Percentiles rank a stretch among this genome's conserved stretches.
These are phyloP conservation scores for Zopfia rhizophila DNA, from an alignment of 2,329 filamentous ascomycete species.

Conservation along the genomic window DNA sequence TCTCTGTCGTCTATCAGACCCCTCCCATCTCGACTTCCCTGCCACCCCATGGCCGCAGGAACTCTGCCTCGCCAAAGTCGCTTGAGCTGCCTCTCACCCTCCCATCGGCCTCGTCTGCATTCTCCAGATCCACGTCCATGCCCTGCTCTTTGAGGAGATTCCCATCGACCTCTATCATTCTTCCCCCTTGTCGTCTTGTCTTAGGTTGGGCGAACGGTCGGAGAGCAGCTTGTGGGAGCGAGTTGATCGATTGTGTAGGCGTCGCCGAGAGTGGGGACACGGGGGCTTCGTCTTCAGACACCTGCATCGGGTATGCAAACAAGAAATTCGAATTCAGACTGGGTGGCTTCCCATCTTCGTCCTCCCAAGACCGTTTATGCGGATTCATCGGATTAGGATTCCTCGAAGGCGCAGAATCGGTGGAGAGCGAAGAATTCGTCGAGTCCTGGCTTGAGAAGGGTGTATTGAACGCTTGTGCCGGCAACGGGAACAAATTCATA, in stretches of 20 bases:
- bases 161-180: conserved; percentile 26
- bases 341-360: conserved; percentile 35
- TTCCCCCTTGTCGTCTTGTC: conserved; percentile 24
- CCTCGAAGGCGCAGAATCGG: conserved; percentile 32
- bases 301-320: conserved; percentile 32
- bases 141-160: conserved; percentile 29
- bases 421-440: conserved; percentile 38
- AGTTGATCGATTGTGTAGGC: conserved; percentile 30
- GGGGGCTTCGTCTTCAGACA: conserved; percentile 45
- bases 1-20: no score
- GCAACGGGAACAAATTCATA: conserved; percentile 42
- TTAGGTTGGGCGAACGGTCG: conserved; percentile 45
- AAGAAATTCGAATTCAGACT: conserved; percentile 39
- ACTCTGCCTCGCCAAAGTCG: conserved; percentile 77
- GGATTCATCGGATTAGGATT: conserved; percentile 38
- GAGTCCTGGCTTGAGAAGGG: conserved; percentile 48
- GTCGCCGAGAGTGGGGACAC: conserved; percentile 47
- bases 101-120: conserved; percentile 43
- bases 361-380: conserved; percentile 56
- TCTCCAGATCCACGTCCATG: conserved; percentile 46
- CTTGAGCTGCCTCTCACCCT: conserved; percentile 50
- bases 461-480: conserved; percentile 45
- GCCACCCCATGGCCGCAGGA: conserved; percentile 54
- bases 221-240: conserved; percentile 30
- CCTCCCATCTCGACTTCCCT: conserved; percentile 47